These are phyloP conservation scores for Immersiporthe knoxdaviesiana DNA, from an alignment of 2,329 filamentous ascomycete species.

Conservation along the genomic window DNA sequence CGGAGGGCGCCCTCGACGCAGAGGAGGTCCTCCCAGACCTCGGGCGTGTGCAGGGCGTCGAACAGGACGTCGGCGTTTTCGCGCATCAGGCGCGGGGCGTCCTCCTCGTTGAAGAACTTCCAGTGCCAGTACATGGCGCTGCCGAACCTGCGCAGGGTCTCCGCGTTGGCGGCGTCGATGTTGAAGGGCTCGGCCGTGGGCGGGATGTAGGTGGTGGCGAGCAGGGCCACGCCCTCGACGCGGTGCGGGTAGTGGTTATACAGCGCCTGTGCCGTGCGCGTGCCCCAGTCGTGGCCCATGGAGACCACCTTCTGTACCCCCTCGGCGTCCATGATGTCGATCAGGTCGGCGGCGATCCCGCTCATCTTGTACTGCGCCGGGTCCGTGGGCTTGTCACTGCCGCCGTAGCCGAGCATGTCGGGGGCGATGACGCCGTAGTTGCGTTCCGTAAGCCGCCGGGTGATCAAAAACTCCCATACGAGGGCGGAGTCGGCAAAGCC, in stretches of 20 bases:
- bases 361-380: slow-evolving; percentile 25
- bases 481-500: slow-evolving; percentile 53
- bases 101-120: slow-evolving; percentile 47
- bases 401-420: slow-evolving; percentile 39
- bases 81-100: slow-evolving; percentile 44
- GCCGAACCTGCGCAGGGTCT: slow-evolving; percentile 41
- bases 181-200: slow-evolving; percentile 41
- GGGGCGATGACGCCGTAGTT: slow-evolving; percentile 42
- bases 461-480: slow-evolving; percentile 48
- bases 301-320: slow-evolving; percentile 41
- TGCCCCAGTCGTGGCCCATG: slow-evolving; percentile 56
- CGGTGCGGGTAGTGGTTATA: slow-evolving; percentile 47
- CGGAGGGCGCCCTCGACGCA: slow-evolving; percentile 42
- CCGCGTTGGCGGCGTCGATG: slow-evolving; percentile 40
- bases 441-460: slow-evolving; percentile 42
- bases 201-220: slow-evolving; percentile 47
- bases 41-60: slow-evolving; percentile 39
- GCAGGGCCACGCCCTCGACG: slow-evolving; percentile 45
- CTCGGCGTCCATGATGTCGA: slow-evolving; percentile 46
- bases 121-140: slow-evolving; percentile 47
- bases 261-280: slow-evolving; percentile 43
- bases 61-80: slow-evolving; percentile 44
- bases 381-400: slow-evolving; percentile 35
- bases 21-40: slow-evolving; percentile 41
- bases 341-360: slow-evolving; percentile 43